These are phyloP conservation scores for Chaetomidium leptoderma DNA, from an alignment of 495 filamentous ascomycete species.

Conservation along the genomic window DNA sequence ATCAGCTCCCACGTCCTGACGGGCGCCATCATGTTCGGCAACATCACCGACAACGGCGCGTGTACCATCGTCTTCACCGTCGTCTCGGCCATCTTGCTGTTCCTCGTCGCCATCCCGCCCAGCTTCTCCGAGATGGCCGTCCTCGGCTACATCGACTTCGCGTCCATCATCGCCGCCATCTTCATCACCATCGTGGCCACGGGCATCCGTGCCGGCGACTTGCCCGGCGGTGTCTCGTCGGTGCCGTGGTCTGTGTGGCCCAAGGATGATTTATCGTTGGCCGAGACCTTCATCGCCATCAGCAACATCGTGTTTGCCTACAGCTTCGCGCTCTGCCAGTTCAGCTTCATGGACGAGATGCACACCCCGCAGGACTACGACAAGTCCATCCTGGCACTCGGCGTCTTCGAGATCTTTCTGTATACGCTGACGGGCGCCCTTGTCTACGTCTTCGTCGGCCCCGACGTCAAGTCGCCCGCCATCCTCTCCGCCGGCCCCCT, in stretches of 20 bases:
- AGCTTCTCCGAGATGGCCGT: slow-evolving; percentile 56
- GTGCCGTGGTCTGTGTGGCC: slow-evolving; percentile 44
- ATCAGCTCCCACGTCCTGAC: slow-evolving; percentile 72
- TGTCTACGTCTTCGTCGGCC: slow-evolving; percentile 72
- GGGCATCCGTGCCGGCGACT: slow-evolving; percentile 46
- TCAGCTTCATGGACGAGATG: slow-evolving; percentile 76
- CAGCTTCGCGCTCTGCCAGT: slow-evolving; percentile 66
- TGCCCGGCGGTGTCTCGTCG: slow-evolving; percentile 30
- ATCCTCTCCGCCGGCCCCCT: slow-evolving; percentile 58
- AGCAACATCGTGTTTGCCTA: slow-evolving; percentile 75
- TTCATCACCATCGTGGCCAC: slow-evolving; percentile 65
- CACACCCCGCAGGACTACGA: slow-evolving; percentile 60
- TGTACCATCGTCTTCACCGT: slow-evolving; percentile 67
- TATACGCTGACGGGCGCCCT: slow-evolving; percentile 65
- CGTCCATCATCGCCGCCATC: slow-evolving; percentile 61
- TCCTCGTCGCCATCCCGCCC: slow-evolving; percentile 58
- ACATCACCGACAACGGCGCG: slow-evolving; percentile 55
- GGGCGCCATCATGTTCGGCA: slow-evolving; percentile 67
- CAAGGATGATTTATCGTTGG: slow-evolving; percentile 35
- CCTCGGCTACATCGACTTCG: slow-evolving; percentile 55
- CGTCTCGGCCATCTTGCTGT: slow-evolving; percentile 59
- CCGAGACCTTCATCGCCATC: slow-evolving; percentile 57
- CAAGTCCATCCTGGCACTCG: slow-evolving; percentile 63
- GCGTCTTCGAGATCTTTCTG: slow-evolving; percentile 59
- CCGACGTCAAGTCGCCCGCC: slow-evolving; percentile 62